Evolutionary conservation across 768 basidiomycete genomes (phyloP).

Genomic region (Ramaria sp.): DNA sequence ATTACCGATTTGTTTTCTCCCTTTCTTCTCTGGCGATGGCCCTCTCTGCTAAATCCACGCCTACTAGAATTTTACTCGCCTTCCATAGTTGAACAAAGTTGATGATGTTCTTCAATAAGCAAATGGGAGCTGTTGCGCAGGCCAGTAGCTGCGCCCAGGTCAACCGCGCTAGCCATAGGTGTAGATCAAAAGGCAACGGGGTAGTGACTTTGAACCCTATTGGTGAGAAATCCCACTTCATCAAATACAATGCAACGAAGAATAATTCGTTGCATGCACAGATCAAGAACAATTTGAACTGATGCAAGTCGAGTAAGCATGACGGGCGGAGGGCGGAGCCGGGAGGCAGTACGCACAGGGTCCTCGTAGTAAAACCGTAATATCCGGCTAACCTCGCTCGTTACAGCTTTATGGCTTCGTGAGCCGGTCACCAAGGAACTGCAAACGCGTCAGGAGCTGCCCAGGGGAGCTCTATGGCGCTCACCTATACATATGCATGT

Average conservation of each 20-base stretch:
- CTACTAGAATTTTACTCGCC: constrained; percentile 88
- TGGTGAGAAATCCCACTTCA: constrained; percentile 71
- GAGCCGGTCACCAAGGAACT: constrained; percentile 95
- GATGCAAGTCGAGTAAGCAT: not conserved
- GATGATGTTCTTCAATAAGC: constrained; percentile 78
- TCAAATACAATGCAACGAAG: constrained; percentile 90
- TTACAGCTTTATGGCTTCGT: constrained; percentile 85
- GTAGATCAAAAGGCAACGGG: constrained; percentile 11
- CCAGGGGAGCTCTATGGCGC: constrained; percentile 15
- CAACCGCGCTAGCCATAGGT: constrained; percentile 25
- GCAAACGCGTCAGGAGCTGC: not conserved
- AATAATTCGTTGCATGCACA: constrained; percentile 95
- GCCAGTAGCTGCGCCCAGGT: constrained; percentile 78
- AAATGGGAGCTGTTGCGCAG: constrained; percentile 51
- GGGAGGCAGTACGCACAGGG: constrained; percentile 43
- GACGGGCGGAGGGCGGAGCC: not conserved
- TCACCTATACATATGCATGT: constrained; percentile 99
- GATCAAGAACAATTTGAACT: constrained; percentile 84
- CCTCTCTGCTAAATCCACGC: constrained; percentile 84
- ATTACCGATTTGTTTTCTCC: constrained; percentile 10
- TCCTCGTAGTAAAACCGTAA: constrained; percentile 92
- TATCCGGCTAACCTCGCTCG: constrained; percentile 85
- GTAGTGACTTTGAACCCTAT: constrained; percentile 35
- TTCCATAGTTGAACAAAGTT: constrained; percentile 98
- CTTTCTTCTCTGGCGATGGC: constrained; percentile 45